Conservation (phyloP, 768 basidiomycete species). For the Mrakia gelida region DNA sequence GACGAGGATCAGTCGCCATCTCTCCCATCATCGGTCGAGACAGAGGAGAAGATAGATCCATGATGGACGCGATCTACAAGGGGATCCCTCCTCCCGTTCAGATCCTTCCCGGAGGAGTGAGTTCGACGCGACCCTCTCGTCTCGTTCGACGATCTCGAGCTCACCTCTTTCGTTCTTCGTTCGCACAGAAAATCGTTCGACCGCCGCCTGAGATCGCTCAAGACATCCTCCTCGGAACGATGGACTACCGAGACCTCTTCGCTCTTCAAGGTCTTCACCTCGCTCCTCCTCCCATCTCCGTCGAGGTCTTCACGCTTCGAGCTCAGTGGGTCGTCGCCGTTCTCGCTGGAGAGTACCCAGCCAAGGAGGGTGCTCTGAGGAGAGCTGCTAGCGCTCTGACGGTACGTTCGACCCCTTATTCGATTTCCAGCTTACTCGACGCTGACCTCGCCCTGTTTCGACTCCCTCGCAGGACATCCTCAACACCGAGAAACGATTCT, state of each 20-base stretch:
- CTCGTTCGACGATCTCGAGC: background rate
- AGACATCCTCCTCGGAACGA: slow-evolving; percentile 9
- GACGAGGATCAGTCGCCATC: background rate
- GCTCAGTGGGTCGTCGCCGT: slow-evolving; percentile 5
- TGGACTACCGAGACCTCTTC: slow-evolving; percentile 13
- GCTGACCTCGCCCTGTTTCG: background rate
- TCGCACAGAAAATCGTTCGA: background rate
- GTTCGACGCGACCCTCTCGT: background rate
- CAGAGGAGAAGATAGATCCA: background rate
- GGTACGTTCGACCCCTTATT: background rate
- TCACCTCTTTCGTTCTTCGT: background rate
- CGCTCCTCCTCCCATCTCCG: background rate
- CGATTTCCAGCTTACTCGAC: background rate
- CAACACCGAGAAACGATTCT: slow-evolving; percentile 11
- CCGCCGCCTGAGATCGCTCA: slow-evolving; percentile 11
- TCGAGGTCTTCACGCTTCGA: background rate
- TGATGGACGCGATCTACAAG: background rate
- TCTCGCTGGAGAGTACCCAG: slow-evolving; percentile 11
- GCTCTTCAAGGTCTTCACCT: background rate
- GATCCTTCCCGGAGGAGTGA: slow-evolving; percentile 3
- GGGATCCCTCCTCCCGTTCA: slow-evolving; percentile 1
- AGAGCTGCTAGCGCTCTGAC: slow-evolving; percentile 3
- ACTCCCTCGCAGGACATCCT: slow-evolving; percentile 14
- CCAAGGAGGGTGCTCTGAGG: slow-evolving; percentile 11
- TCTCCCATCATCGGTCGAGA: background rate